Conservation (phyloP, 148 eudicot genomes). For the Cornus florida region DNA sequence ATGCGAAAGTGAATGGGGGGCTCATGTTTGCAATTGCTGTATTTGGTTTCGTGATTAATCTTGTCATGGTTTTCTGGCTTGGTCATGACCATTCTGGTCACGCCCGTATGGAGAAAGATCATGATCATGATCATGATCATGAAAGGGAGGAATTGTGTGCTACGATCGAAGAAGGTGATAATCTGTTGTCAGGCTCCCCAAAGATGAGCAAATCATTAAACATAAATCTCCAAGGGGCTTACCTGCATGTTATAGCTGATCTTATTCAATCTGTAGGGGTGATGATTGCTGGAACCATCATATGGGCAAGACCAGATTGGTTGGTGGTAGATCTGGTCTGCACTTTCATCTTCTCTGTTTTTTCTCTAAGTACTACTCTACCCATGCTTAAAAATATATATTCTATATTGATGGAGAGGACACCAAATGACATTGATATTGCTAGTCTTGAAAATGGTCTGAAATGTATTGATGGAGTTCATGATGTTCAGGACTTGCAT, state of each 20-base stretch:
- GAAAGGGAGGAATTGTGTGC: conserved; percentile 1
- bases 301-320: conserved; percentile 61
- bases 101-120: conserved; percentile 8
- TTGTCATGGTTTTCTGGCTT: conserved; percentile 44
- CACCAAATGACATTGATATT: conserved; percentile 52
- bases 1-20: conserved; percentile 34
- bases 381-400: conserved; percentile 46
- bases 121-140: conserved; percentile 16
- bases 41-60: conserved; percentile 45
- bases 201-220: conserved; percentile 22
- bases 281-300: conserved; percentile 54
- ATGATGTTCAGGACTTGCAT: conserved; percentile 64
- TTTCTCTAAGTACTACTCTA: conserved; percentile 42
- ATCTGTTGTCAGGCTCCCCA: conserved; percentile 26
- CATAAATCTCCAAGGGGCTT: conserved; percentile 66
- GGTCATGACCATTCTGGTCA: conserved; percentile 18
- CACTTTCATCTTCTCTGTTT: conserved; percentile 49
- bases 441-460: conserved; percentile 46
- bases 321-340: conserved; percentile 60
- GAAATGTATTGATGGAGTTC: conserved; percentile 40
- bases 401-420: conserved; percentile 60
- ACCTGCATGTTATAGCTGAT: conserved; percentile 60
- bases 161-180: conserved; percentile 11
- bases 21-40: conserved; percentile 54
- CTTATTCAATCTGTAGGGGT: conserved; percentile 59